Base-by-base conservation (phyloP, 768 basidiomycete genomes). In the Lanmaoa pseudosensibilis region DNA sequence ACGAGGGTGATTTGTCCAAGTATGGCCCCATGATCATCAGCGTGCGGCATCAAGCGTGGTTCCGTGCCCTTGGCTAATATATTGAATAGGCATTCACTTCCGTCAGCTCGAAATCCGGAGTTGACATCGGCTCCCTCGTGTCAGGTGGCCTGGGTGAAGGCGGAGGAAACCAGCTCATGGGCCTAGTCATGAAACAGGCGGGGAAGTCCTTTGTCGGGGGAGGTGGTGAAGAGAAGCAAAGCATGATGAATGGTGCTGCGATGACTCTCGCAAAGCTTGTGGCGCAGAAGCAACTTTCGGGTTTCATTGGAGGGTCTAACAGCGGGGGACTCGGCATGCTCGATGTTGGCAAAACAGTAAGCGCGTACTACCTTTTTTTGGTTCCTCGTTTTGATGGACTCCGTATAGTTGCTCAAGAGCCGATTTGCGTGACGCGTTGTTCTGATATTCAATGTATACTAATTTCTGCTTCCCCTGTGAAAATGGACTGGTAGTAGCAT, bases 241-340 rank as follows among this genome's bases (percentile, higher is more conserved):
- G 93, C 64, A 86, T 86, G 10, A 84, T 95, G 65, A 91, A 89
- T 55, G 82, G 88, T 13, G 93, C 93, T 44, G 91, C 87, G 4
- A 86, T 87, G 84, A 93, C 88, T 0, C 83, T 90, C 55, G 86
- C 92, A 82, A 93, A 94, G 75, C 75, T 94, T 39, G 66, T 93
- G 43, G 83, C 91, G 6, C 84, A 89, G 66, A 85, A 87, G 71
- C 63, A 77, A 78, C 60, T 75, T 70, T 30, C 68, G 4, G 5
- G 44, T 39, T 58, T 74, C 1, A 75, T 71, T 18, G 87, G 85
- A 4, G 88, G 90, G 0, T 75, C 82, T 15, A 80, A 83, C 66
- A 90, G 88, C 21, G 88, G 90, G 39, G 90, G 90, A 1, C 68
- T 94, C 40, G 67, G 84, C 40, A 67, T 80, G 13, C 64, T 94